Base-by-base conservation (phyloP, 2,329 filamentous ascomycete species). In the Aspergillus fischeri region DNA sequence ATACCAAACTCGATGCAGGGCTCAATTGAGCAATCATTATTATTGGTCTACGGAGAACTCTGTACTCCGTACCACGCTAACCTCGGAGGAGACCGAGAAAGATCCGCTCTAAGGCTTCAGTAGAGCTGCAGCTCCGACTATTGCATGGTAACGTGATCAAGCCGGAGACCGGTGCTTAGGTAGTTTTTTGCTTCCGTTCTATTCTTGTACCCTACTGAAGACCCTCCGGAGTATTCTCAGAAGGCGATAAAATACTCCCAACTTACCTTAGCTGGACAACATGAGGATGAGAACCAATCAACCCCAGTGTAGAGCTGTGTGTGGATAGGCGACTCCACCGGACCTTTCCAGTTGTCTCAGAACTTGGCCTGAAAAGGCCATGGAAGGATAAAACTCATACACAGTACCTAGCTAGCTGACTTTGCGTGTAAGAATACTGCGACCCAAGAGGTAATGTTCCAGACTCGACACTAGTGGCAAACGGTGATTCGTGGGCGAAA, bases 401-500 rank as follows among this genome's bases (percentile, higher is more conserved):
- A n/a, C n/a, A n/a, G n/a, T n/a, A 54, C 25, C 25, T 27, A 27
- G 25, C 25, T 27, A 6, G 6, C 25, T 7, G 25, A 27, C 47
- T 29, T 29, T 4, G 10, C 3, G 28, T 29, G 28, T 11, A 4
- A 29, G 28, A 29, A 11, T 29, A 29, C 10, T 29, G 4, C 28
- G 0, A 29, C 9, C 28, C 28, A 29, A 29, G 28, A 29, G 28
- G 28, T 29, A 29, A 55, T 57, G 54, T 60, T 62, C 60, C 56
- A 62, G 56, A 62, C 58, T 57, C 25, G 14, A n/a, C 20, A 2
- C 42, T 54, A 38, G 25, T 27, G 38, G 21, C 49, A 44, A 53
- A 6, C 44, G 20, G 17, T 53, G 54, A 61, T 63, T 60, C 53
- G 59, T 4, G n/a, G 29, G 49, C 53, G 47, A 58, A 55, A 61